Evolutionary conservation across 108 stramenopile genomes (phyloP), one percentile per base, ranked within the genome.

Genomic region (Skeletonema grethae): DNA sequence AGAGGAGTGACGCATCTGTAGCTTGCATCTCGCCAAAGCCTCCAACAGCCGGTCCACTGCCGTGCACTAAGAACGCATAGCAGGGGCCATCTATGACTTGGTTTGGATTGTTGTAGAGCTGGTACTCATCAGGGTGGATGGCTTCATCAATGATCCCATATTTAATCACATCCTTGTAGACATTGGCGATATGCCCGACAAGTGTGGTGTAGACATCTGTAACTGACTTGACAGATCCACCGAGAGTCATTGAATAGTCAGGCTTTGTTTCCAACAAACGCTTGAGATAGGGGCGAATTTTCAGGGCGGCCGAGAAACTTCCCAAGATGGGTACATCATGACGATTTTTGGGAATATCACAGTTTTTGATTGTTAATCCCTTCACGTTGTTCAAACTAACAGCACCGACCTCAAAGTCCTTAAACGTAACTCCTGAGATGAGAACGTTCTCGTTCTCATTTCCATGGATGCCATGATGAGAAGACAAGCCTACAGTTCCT

Each of bases 401-500:
- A 35, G 68, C 73, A 9, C 57, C 73, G 6, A 69, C 68, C 68
- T 74, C 73, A 5, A 74, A 74, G 55, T 70, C 68, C 12, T 24
- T 20, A 28, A 74, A 69, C 0, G 24, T 59, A 34, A 74, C 38
- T 48, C 71, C 36, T 12, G 25, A n/a, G 36, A 79, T 67, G 0
- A 12, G 4, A 6, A 79, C 31, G 30, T 79, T 64, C 22, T 24
- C 18, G 35, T 74, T 79, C 22, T 57, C 63, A 25, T 79, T 79
- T 8, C 77, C 77, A 61, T 79, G 77, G 22, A 79, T 67, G n/a
- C 77, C 77, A 50, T 73, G 72, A 68, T 79, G 77, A 11, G 69
- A 55, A 45, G 43, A 61, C 45, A 25, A 35, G 13, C 77, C 77
- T 11, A 79, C 16, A 13, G 36, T 39, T 32, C 77, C 77, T 5